Evolutionary conservation across 192 early-diverging fungal genomes (phyloP).

Genomic region (Backusella sp.): DNA sequence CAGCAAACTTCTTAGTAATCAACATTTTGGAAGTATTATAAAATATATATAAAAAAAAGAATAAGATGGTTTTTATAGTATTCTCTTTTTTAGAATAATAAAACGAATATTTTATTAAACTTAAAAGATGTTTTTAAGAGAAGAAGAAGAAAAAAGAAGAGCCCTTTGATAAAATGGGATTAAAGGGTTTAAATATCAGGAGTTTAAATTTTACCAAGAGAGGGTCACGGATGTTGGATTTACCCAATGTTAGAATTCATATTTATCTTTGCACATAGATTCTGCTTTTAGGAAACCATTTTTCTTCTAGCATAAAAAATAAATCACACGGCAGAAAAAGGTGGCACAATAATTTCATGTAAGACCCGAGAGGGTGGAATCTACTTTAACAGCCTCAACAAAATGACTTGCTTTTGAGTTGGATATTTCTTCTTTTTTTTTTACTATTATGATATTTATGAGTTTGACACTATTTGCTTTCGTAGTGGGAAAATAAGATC

Average conservation of each 20-base stretch:
- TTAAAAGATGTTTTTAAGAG: neutral
- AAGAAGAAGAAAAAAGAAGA: neutral
- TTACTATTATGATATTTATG: neutral
- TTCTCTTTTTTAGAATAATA: neutral
- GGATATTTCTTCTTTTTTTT: neutral
- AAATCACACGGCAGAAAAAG: neutral
- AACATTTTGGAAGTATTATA: neutral
- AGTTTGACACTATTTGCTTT: too few relatives aligned
- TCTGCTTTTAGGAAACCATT: neutral
- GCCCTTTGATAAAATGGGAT: neutral
- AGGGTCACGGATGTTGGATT: neutral
- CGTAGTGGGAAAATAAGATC: too few relatives aligned
- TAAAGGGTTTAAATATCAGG: neutral
- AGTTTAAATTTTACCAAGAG: neutral
- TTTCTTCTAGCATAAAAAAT: neutral
- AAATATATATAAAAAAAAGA: neutral
- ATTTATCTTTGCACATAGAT: too few relatives aligned
- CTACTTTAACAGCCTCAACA: neutral
- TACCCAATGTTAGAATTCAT: neutral
- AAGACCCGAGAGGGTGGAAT: neutral
- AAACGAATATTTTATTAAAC: neutral
- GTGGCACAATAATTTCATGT: neutral
- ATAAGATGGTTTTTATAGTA: neutral
- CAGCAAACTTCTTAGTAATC: neutral
- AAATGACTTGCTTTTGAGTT: neutral